A percentile compares a stretch with the other conserved stretches of the same genome.
phyloP scores from a whole-genome alignment of 352 stramenopile genomes.

The Globisporangium megalacanthum region DNA sequence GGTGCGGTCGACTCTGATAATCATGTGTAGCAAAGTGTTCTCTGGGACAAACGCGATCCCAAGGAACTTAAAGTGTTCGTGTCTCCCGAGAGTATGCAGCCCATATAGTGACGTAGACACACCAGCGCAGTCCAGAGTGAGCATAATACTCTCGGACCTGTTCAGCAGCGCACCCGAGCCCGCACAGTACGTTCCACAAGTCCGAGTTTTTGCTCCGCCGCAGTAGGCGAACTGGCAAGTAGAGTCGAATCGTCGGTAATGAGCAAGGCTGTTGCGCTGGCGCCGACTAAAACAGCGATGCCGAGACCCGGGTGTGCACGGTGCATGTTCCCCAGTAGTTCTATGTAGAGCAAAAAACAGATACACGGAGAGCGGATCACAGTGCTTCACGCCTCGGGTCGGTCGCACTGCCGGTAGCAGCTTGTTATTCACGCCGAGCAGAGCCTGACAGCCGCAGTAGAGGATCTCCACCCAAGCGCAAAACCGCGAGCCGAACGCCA shows the following conservation, averaged over 20 bases:
- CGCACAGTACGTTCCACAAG: conserved; percentile 19
- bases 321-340: conserved; percentile 16
- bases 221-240: background rate
- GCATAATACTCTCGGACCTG: conserved; percentile 9
- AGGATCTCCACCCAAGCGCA: conserved; percentile 9
- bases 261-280: conserved; percentile 10
- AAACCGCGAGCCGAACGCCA: conserved; percentile 14
- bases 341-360: conserved; percentile 18
- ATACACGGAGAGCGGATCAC: conserved; percentile 16
- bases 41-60: conserved; percentile 8
- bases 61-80: conserved; percentile 10
- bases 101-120: background rate
- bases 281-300: background rate
- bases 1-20: background rate
- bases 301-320: conserved; percentile 6
- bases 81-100: background rate
- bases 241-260: conserved; percentile 22
- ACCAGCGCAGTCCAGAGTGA: conserved; percentile 6
- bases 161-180: conserved; percentile 20
- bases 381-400: conserved; percentile 19
- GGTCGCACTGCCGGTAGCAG: conserved; percentile 7
- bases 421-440: conserved; percentile 14
- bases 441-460: conserved; percentile 8
- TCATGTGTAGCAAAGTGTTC: background rate
- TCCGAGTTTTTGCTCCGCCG: conserved; percentile 6